These are phyloP conservation scores for Boletus bicolor DNA, from an alignment of 768 basidiomycete genomes.

Conservation along the genomic window DNA sequence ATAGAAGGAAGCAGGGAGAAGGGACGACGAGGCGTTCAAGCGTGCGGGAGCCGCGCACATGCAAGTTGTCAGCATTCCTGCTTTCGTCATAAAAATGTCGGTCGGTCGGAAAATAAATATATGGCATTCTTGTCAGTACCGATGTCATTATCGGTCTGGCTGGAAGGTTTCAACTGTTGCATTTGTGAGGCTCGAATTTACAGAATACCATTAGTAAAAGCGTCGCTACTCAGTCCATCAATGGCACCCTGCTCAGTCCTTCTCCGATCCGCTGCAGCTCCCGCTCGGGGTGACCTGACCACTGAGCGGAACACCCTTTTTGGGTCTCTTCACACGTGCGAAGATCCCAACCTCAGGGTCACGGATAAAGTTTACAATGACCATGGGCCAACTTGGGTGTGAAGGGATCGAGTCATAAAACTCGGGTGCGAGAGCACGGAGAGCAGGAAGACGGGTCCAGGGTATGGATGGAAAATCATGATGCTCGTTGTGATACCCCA, in stretches of 20 bases:
- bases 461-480: conserved; percentile 97
- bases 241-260: conserved; percentile 11
- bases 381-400: conserved; percentile 93
- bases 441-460: conserved; percentile 88
- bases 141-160: not conserved
- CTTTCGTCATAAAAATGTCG: not conserved
- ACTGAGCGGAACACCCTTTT: conserved; percentile 32
- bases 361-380: conserved; percentile 90
- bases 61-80: conserved; percentile 10
- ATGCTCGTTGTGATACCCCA: conserved; percentile 99
- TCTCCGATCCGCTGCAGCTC: conserved; percentile 8
- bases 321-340: conserved; percentile 76
- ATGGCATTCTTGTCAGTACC: not conserved
- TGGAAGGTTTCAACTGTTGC: not conserved
- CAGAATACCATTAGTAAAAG: conserved; percentile 12
- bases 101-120: conserved; percentile 16
- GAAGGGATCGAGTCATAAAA: conserved; percentile 86
- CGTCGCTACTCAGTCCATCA: conserved; percentile 3
- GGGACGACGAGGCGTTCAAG: conserved; percentile 10
- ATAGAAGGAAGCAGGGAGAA: conserved; percentile 19
- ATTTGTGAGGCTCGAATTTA: conserved; percentile 13
- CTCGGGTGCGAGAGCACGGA: conserved; percentile 83
- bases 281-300: conserved; percentile 16
- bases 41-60: conserved; percentile 15
- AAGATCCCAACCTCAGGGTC: conserved; percentile 87